A percentile compares a stretch with the other conserved stretches of the same genome.
phyloP scores from a whole-genome alignment of 179 eudicot genomes.

The Silene coronaria region DNA sequence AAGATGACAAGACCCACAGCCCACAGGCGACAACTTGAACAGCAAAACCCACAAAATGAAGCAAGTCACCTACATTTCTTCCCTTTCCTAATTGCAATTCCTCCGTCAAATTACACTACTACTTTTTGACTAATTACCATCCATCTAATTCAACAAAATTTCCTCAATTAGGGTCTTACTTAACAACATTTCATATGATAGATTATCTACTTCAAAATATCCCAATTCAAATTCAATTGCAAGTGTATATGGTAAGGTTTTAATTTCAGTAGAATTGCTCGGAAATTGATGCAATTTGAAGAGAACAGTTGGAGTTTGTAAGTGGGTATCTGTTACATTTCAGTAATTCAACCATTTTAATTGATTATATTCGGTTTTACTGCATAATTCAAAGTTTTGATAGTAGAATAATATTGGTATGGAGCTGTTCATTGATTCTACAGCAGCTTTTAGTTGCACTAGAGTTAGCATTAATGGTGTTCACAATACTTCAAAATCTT shows the following conservation, averaged over 20 bases:
- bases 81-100: neutral
- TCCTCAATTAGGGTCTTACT: neutral
- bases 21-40: neutral
- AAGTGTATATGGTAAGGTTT: neutral
- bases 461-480: constrained; percentile 24
- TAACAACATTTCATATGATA: neutral
- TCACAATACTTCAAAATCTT: constrained; percentile 21
- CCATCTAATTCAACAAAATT: neutral
- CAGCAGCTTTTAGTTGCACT: constrained; percentile 25
- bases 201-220: neutral
- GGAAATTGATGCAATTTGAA: constrained; percentile 15
- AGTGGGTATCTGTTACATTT: constrained; percentile 9
- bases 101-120: neutral
- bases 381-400: neutral
- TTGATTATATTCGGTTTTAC: neutral
- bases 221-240: constrained; percentile 1
- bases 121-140: neutral
- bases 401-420: constrained; percentile 6
- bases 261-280: neutral
- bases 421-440: constrained; percentile 28
- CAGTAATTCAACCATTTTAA: constrained; percentile 9
- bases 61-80: neutral
- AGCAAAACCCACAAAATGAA: neutral
- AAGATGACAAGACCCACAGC: too few relatives aligned
- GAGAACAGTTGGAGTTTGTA: constrained; percentile 1